Evolutionary conservation across 306 rosid species (phyloP), one percentile per base, ranked within the genome.

Genomic region (Canavalia ensiformis): DNA sequence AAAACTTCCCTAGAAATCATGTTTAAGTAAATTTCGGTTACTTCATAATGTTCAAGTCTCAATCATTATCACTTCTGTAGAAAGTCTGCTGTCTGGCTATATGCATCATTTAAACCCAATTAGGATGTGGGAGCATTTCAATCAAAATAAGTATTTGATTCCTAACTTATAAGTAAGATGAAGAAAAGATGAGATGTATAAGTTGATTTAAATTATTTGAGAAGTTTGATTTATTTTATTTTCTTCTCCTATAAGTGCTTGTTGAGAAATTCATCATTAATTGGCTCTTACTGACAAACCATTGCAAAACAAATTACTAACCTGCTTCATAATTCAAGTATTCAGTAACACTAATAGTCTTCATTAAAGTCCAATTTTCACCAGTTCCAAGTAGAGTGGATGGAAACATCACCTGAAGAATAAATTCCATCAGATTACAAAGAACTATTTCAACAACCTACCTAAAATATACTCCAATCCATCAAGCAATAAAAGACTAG

Each of bases 281-380:
- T n/a, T 25, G 18, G 11, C 52, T 60, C 62, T 56, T n/a, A 50
- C 42, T 4, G 0, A 52, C 50, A 45, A 56, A 46, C 75, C 69
- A 65, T 55, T 47, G 57, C 45, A 37, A 68, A 45, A 6, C 10
- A 34, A 51, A 68, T 57, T 30, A 28, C 90, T 8, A 28, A 93
- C 99, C 99, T 82, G 97, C 72, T 90, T 95, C 99, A 78, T 95
- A 95, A 84, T 95, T 95, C 77, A 95, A 83, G 85, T 95, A 95
- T 84, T 95, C 99, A 1, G 99, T 93, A 63, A 95, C 99, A 88
- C 99, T 95, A 39, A 95, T 91, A 33, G 98, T 95, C 89, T 95
- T 93, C 99, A 95, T 93, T 83, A 95, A 74, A 45, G 99, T 93
- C 99, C 99, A 95, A 50, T 88, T 87, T 81, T 93, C 96, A 76